phyloP scores from a whole-genome alignment of 2,329 filamentous ascomycete species.

The Colletotrichum melonis region DNA sequence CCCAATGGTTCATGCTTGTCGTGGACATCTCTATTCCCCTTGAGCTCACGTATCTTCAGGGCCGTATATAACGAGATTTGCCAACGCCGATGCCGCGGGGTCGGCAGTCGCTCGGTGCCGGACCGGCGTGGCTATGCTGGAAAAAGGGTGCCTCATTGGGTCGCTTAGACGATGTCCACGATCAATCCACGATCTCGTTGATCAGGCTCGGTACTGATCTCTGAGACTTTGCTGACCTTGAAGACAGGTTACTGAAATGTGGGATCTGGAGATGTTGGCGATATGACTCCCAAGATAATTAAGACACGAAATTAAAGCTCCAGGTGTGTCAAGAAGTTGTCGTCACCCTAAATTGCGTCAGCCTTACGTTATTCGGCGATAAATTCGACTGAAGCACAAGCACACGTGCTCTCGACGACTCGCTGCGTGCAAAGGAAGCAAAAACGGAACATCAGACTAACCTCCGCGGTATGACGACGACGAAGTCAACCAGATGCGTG shows the following conservation, averaged over 20 bases:
- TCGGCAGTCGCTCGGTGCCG: constrained; percentile 2
- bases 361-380: neutral
- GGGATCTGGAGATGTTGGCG: neutral
- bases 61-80: neutral
- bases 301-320: neutral
- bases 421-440: neutral
- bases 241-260: too few species aligned
- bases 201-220: too few species aligned
- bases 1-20: neutral
- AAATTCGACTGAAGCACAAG: neutral
- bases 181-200: neutral
- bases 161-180: neutral
- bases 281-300: neutral
- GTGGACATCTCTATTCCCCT: neutral
- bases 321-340: neutral
- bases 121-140: constrained; percentile 21
- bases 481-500: neutral
- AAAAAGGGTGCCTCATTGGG: neutral
- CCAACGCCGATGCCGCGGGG: neutral
- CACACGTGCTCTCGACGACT: neutral
- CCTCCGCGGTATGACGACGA: neutral
- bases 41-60: too few species aligned
- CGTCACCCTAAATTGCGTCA: too few species aligned
- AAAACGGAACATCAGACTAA: neutral
- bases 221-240: too few species aligned